These are phyloP conservation scores for Mallotus japonicus DNA, from an alignment of 441 rosid genomes.

Conservation along the genomic window DNA sequence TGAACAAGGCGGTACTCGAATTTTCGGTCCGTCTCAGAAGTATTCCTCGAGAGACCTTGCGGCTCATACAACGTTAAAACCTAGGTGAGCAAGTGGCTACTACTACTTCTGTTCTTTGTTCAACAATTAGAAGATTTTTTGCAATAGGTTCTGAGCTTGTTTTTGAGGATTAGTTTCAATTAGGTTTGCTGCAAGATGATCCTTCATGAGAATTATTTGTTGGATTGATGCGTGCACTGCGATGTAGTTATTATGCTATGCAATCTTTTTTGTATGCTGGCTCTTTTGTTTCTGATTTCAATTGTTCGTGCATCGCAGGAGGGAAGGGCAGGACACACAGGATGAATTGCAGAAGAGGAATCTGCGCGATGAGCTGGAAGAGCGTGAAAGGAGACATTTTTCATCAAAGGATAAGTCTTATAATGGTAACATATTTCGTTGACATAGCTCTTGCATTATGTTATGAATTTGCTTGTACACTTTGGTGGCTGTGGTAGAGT, in stretches of 20 bases:
- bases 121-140: too few relatives aligned
- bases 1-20: constrained; percentile 94
- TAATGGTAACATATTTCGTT: constrained; percentile 38
- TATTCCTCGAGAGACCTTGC: constrained; percentile 94
- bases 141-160: background rate
- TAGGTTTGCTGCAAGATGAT: background rate
- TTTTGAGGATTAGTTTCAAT: background rate
- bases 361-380: constrained; percentile 88
- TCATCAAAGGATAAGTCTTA: constrained; percentile 82
- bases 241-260: too few relatives aligned
- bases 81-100: constrained; percentile 44
- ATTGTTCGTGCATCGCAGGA: constrained; percentile 43
- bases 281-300: background rate
- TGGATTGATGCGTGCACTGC: too few relatives aligned
- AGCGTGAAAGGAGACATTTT: constrained; percentile 87
- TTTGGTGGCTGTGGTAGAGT: background rate
- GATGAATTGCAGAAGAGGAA: constrained; percentile 83
- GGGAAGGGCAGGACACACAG: constrained; percentile 90
- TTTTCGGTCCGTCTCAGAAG: constrained; percentile 94
- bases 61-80: constrained; percentile 79
- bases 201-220: background rate
- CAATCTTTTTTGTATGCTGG: background rate
- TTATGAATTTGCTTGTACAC: background rate
- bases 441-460: background rate
- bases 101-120: background rate